These are phyloP conservation scores for Gnaphalium uliginosum DNA, from an alignment of 129 eudicot species.

Conservation along the genomic window DNA sequence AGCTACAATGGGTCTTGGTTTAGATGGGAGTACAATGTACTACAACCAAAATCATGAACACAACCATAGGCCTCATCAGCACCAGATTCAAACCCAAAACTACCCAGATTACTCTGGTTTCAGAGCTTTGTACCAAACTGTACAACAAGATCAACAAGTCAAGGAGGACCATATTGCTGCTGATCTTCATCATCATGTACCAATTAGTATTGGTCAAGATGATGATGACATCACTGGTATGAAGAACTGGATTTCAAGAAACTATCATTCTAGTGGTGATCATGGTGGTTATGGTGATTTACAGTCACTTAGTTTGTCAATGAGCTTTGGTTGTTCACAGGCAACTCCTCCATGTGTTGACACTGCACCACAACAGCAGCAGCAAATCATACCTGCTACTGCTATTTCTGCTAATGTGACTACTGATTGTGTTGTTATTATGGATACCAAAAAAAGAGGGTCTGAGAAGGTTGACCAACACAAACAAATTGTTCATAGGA, in stretches of 20 bases:
- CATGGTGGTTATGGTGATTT: conserved; percentile 51
- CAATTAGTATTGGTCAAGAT: conserved; percentile 4
- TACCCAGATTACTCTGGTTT: conserved; percentile 48
- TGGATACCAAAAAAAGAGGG: conserved; percentile 79
- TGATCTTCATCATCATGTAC: conserved; percentile 12
- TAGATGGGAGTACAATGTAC: conserved; percentile 45
- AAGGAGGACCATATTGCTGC: conserved; percentile 36
- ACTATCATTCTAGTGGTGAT: conserved; percentile 34
- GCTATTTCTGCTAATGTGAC: conserved; percentile 14
- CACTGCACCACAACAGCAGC: conserved; percentile 62
- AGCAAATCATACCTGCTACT: conserved; percentile 51
- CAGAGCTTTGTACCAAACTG: conserved; percentile 43
- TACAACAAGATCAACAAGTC: conserved; percentile 33
- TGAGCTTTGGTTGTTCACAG: conserved; percentile 83
- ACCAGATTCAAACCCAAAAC: conserved; percentile 52
- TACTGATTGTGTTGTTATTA: conserved; percentile 48
- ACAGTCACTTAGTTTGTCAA: conserved; percentile 80
- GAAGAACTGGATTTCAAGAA: conserved; percentile 21
- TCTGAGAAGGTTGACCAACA: conserved; percentile 62
- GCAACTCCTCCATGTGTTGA: conserved; percentile 75
- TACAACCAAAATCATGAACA: conserved; percentile 49
- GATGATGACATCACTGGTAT: conserved; percentile 17
- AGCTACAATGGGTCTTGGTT: conserved; percentile 5
- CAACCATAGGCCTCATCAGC: conserved; percentile 43
- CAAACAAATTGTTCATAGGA: conserved; percentile 86